These are phyloP conservation scores for Penicillium sp. DNA, from an alignment of 2,329 filamentous ascomycete genomes.

Conservation along the genomic window DNA sequence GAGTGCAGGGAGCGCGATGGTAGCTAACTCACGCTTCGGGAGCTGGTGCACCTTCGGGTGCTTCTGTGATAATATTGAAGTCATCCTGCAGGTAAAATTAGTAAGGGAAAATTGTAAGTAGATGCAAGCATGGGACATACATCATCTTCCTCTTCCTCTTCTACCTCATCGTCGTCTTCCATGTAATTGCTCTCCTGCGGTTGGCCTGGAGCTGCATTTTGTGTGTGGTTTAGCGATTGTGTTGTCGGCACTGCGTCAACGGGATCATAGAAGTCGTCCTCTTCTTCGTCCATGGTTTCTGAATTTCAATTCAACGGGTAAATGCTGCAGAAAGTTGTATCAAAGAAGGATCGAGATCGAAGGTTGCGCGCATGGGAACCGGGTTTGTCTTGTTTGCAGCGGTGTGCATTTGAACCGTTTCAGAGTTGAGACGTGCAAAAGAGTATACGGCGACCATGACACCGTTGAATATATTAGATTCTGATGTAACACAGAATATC, in stretches of 20 bases:
- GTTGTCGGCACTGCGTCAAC: constrained; percentile 35
- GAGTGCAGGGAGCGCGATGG: constrained; percentile 3
- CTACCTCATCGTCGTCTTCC: constrained; percentile 42
- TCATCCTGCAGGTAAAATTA: constrained; percentile 39
- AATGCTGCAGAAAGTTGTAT: constrained; percentile 9
- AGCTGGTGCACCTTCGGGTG: constrained; percentile 41
- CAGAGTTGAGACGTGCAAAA: not conserved
- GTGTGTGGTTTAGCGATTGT: constrained; percentile 30
- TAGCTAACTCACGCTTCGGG: constrained; percentile 36
- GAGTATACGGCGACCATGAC: not conserved
- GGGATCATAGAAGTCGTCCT: constrained; percentile 49
- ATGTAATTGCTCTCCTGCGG: constrained; percentile 37
- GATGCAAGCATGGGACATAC: constrained; percentile 13
- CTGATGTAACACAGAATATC: not conserved
- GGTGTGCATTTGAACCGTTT: not conserved
- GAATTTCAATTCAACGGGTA: constrained; percentile 7
- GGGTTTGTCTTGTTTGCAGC: constrained; percentile 28
- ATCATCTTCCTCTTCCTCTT: constrained; percentile 41
- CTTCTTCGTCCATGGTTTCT: constrained; percentile 46
- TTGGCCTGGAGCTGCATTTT: constrained; percentile 27
- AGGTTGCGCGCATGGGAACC: constrained; percentile 11
- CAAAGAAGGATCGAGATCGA: constrained; percentile 15
- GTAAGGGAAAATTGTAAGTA: constrained; percentile 1
- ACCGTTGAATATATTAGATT: not conserved
- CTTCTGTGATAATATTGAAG: constrained; percentile 51